Evolutionary conservation across 169 alveolate genomes (phyloP).

Genomic region (Eimeria necatrix): DNA sequence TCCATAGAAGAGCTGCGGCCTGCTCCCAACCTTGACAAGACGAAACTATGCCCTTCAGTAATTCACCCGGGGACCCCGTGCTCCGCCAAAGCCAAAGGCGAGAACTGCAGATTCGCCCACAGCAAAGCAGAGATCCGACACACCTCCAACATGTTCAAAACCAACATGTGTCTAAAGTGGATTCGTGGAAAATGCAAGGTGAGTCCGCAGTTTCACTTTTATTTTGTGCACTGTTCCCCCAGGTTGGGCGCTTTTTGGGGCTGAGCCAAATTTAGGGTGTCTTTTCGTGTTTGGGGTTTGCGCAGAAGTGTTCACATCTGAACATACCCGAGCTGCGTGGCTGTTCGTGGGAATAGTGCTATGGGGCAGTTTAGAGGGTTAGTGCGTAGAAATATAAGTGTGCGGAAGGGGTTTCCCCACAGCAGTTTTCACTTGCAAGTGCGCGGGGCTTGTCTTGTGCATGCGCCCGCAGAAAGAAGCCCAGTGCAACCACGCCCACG

Average conservation of each 20-base stretch:
- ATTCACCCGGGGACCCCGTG: constrained; percentile 44
- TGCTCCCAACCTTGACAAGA: constrained; percentile 65
- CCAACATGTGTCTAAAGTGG: constrained; percentile 77
- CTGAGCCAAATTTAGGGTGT: too few relatives aligned
- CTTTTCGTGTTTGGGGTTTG: background rate
- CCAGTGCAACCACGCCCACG: constrained; percentile 74
- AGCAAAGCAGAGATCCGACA: constrained; percentile 54
- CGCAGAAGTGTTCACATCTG: too few relatives aligned
- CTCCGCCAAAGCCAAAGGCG: constrained; percentile 47
- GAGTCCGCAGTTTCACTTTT: background rate
- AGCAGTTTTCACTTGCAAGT: too few relatives aligned
- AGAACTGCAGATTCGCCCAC: constrained; percentile 73
- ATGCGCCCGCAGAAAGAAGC: constrained; percentile 31
- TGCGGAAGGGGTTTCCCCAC: too few relatives aligned
- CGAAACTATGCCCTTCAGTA: constrained; percentile 70
- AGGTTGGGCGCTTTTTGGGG: background rate
- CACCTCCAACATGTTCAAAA: constrained; percentile 69
- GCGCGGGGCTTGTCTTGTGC: too few relatives aligned
- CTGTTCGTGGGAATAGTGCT: too few relatives aligned
- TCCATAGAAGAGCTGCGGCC: constrained; percentile 56
- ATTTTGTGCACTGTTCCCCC: background rate
- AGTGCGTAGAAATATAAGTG: too few relatives aligned
- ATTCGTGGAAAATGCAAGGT: constrained; percentile 79
- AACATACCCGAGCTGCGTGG: too few relatives aligned
- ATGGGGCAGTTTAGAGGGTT: too few relatives aligned